A percentile compares a stretch with the other conserved stretches of the same genome.
These are phyloP conservation scores for Hirschioporus abietinus DNA, from an alignment of 768 basidiomycete genomes.

Conservation along the genomic window DNA sequence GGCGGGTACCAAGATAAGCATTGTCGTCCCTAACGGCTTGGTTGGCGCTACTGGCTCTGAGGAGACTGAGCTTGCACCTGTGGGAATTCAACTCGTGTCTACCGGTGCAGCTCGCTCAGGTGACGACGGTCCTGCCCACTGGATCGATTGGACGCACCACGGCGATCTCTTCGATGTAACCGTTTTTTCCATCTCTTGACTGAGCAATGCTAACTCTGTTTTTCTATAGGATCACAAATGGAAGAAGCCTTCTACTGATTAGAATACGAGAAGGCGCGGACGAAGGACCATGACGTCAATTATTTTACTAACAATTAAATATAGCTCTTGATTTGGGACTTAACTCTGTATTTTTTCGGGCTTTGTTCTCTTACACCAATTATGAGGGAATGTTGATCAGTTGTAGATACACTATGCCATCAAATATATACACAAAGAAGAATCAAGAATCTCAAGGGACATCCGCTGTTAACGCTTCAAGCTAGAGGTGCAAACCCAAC, in stretches of 20 bases:
- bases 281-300: too few species aligned
- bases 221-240: background rate
- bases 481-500: slow-evolving; percentile 15
- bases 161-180: slow-evolving; percentile 19
- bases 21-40: background rate
- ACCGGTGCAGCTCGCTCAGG: slow-evolving; percentile 19
- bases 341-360: too few species aligned
- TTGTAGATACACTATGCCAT: too few species aligned
- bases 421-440: background rate
- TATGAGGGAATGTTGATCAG: too few species aligned
- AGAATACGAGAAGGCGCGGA: too few species aligned
- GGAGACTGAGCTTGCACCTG: slow-evolving; percentile 10
- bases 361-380: too few species aligned
- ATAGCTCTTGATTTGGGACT: too few species aligned
- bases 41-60: background rate
- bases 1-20: background rate
- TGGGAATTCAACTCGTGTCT: slow-evolving; percentile 19
- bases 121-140: slow-evolving; percentile 16
- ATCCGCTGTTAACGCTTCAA: background rate
- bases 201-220: background rate
- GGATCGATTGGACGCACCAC: slow-evolving; percentile 22
- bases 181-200: background rate
- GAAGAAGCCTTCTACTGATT: background rate
- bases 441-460: background rate
- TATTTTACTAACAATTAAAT: too few species aligned